Base-by-base conservation (phyloP, 2,329 filamentous ascomycete genomes). In the Pseudogymnoascus sp. region DNA sequence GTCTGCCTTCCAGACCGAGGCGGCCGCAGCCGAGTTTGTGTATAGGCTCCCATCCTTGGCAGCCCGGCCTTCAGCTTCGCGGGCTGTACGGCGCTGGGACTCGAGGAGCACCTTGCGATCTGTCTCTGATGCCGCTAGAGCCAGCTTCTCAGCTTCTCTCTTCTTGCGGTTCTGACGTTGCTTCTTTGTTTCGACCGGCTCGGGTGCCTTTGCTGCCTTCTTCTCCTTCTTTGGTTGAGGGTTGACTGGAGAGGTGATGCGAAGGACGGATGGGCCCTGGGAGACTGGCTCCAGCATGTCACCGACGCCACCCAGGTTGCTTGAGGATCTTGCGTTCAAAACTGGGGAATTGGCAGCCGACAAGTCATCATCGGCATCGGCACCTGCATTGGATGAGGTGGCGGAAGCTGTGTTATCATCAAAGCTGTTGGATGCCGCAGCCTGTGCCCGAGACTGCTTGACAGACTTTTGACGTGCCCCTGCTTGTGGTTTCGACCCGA, bases 101-200 rank as follows among this genome's bases (percentile, higher is more conserved):
- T 97, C 92, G 71, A 90, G 81, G 66, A 90, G 81, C 39, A 80
- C 79, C 79, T 91, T 90, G 73, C 93, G 88, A 72, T 90, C 83
- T 73, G 87, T 85, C 78, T 97, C 93, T 0, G 89, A 85, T 70
- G 90, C 89, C 73, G 93, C 88, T 31, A 90, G 86, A 64, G 85
- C 82, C 31, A 82, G 80, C 81, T 91, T 95, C 72, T 87, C 86
- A 65, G 86, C 88, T 77, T 96, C 92, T 39, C 85, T 87, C 85
- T 96, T 97, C 80, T 89, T 86, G 69, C 88, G 85, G 79, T 96
- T 95, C 80, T 97, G 93, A 66, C 92, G 88, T 80, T 96, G 91
- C 82, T 97, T 97, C 88, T 97, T 97, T 19, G 89, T 90, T 81
- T 96, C 90, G 16, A 83, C 84, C 60, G 84, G 82, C 75, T 90